Conservation (phyloP, 2,329 filamentous ascomycete genomes). For the Neurospora sp. region DNA sequence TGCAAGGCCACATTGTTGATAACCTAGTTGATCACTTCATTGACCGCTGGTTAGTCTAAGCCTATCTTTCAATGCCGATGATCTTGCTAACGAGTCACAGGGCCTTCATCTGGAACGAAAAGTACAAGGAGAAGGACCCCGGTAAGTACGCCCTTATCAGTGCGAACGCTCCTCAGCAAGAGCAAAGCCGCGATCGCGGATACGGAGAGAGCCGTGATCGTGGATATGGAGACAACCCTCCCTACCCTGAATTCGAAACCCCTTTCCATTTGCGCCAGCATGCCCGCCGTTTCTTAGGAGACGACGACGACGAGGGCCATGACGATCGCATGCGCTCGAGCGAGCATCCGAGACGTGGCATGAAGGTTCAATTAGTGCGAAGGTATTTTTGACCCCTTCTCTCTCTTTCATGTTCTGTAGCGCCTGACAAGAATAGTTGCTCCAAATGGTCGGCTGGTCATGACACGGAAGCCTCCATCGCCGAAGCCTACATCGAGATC, state of each 20-base stretch:
- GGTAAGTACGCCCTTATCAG: constrained; percentile 35
- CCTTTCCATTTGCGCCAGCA: not conserved
- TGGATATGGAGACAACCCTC: not conserved
- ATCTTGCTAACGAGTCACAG: not conserved
- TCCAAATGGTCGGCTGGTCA: constrained; percentile 43
- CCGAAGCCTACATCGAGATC: constrained; percentile 69
- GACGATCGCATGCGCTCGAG: constrained; percentile 9
- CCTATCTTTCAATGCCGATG: not conserved
- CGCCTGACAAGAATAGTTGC: constrained; percentile 24
- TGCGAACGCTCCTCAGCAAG: not conserved
- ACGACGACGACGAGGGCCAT: constrained; percentile 21
- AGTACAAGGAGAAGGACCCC: constrained; percentile 51
- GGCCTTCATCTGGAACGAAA: constrained; percentile 79
- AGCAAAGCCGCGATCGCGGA: not conserved
- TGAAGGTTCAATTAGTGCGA: constrained; percentile 34
- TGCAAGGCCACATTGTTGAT: constrained; percentile 64
- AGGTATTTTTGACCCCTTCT: constrained; percentile 26
- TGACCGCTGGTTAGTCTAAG: constrained; percentile 49
- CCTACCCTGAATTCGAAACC: not conserved
- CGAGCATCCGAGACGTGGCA: constrained; percentile 2
- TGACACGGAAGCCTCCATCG: constrained; percentile 62
- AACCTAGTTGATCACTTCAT: constrained; percentile 71
- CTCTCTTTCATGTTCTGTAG: not conserved
- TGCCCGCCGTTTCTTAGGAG: constrained; percentile 24
- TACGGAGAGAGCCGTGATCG: not conserved